A percentile compares a stretch with the other conserved stretches of the same genome.
Evolutionary conservation across 2,329 filamentous ascomycete genomes (phyloP).

Genomic region (Raffaelea albimanens): DNA sequence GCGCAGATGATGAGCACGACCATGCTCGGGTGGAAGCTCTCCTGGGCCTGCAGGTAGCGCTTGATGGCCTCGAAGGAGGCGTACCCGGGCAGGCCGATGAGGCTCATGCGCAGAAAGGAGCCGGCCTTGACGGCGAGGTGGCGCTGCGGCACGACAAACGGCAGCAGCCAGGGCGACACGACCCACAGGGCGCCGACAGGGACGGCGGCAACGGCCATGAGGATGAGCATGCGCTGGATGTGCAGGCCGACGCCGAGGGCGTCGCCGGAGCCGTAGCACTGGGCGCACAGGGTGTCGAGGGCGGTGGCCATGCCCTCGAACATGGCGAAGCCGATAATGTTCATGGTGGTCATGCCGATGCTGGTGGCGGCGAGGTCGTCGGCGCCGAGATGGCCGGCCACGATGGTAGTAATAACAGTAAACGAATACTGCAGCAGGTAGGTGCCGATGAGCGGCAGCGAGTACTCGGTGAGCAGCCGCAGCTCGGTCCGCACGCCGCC

Average conservation of each 20-base stretch:
- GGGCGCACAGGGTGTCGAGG: conserved; percentile 63
- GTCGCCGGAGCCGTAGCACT: conserved; percentile 63
- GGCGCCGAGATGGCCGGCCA: conserved; percentile 49
- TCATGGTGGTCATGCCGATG: conserved; percentile 44
- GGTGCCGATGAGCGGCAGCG: conserved; percentile 44
- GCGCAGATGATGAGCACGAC: conserved; percentile 33
- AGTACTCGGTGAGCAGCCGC: conserved; percentile 50
- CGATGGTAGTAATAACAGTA: conserved; percentile 51
- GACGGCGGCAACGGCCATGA: conserved; percentile 57
- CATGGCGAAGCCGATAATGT: conserved; percentile 51
- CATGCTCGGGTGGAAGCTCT: conserved; percentile 58
- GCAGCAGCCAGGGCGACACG: conserved; percentile 50
- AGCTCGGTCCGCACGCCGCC: conserved; percentile 55
- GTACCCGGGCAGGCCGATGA: conserved; percentile 62
- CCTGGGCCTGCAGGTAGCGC: conserved; percentile 69
- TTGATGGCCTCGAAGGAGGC: conserved; percentile 66
- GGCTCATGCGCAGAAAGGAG: conserved; percentile 57
- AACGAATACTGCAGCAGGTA: conserved; percentile 55
- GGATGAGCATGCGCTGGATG: conserved; percentile 62
- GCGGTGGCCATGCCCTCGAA: conserved; percentile 60
- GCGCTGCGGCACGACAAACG: conserved; percentile 23
- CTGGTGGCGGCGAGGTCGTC: conserved; percentile 50
- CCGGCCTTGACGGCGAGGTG: conserved; percentile 60
- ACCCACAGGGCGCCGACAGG: conserved; percentile 60
- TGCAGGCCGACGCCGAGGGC: conserved; percentile 63